Evolutionary conservation across 129 eudicot genomes (phyloP), one percentile per base, ranked within the genome.

Genomic region (Lactuca sativa): DNA sequence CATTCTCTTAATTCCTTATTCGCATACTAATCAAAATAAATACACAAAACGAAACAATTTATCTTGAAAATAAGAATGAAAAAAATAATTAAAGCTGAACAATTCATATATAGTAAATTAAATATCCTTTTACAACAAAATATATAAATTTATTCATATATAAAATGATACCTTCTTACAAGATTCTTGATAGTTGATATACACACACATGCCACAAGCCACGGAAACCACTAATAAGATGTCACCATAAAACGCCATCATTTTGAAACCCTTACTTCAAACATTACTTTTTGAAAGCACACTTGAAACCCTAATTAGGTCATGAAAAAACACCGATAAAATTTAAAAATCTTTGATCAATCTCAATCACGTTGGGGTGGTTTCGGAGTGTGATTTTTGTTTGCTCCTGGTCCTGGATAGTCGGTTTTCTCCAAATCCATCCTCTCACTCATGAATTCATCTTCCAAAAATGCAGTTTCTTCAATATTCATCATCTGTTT

Each of bases 321-420:
- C 70, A 53, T 17, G 51, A 49, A 60, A 37, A 60, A 58, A 49
- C 78, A 71, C 58, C 51, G 64, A 58, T 57, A 59, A n/a, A 69
- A 21, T 60, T 52, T 17, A 34, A 43, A 31, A 34, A 21, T 36
- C 72, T 75, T 57, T 31, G 43, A 75, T 75, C 54, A 40, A 30
- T 61, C 32, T 76, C 48, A 76, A 48, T 69, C 76, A 0, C 71
- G 71, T 41, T 48, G 80, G 9, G 83, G 83, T 9, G 87, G 84
- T 17, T 53, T 79, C 62, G 87, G 87, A 71, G 84, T 83, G 82
- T 83, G 87, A 40, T 70, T 70, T 57, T 57, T 79, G 70, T 83
- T 83, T 37, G 87, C 84, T 57, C 84, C 84, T 47, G 84, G 80
- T 75, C 84, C 84, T 10, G 87, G 84, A 72, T 83, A 83, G 25